Evolutionary conservation across 2,329 filamentous ascomycete genomes (phyloP).

Genomic region (Achaetomium macrosporum): DNA sequence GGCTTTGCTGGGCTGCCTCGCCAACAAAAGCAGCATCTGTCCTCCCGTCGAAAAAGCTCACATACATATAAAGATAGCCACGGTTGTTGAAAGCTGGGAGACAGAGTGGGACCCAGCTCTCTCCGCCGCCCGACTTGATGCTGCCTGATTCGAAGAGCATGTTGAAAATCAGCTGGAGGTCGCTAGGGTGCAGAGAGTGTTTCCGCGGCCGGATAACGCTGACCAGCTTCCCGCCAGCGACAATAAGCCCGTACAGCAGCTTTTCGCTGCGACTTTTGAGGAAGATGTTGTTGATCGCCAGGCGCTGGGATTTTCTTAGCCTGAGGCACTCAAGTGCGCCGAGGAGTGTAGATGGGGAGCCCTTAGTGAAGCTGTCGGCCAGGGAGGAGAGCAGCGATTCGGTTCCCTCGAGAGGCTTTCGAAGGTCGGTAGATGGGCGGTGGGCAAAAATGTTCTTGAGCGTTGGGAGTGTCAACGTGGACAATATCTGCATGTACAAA

Average conservation of each 20-base stretch:
- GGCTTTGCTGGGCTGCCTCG: conserved; percentile 26
- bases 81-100: conserved; percentile 95
- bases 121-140: conserved; percentile 82
- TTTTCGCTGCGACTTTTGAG: conserved; percentile 71
- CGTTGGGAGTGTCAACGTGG: conserved; percentile 83
- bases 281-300: conserved; percentile 79
- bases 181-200: conserved; percentile 90
- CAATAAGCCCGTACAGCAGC: conserved; percentile 86
- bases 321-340: conserved; percentile 91
- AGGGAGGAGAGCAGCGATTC: conserved; percentile 86
- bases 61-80: conserved; percentile 98
- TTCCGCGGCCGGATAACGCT: conserved; percentile 92
- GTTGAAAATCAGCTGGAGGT: conserved; percentile 95
- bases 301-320: conserved; percentile 79
- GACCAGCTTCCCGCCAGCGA: conserved; percentile 86
- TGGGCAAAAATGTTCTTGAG: conserved; percentile 82
- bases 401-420: conserved; percentile 83
- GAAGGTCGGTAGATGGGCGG: conserved; percentile 87
- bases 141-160: conserved; percentile 97
- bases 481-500: conserved; percentile 96
- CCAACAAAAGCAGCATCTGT: conserved; percentile 41
- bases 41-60: conserved; percentile 77
- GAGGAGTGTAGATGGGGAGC: conserved; percentile 81
- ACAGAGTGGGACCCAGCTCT: conserved; percentile 96
- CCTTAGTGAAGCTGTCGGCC: conserved; percentile 88